These are phyloP conservation scores for Suillus lakei DNA, from an alignment of 768 basidiomycete genomes.

Conservation along the genomic window DNA sequence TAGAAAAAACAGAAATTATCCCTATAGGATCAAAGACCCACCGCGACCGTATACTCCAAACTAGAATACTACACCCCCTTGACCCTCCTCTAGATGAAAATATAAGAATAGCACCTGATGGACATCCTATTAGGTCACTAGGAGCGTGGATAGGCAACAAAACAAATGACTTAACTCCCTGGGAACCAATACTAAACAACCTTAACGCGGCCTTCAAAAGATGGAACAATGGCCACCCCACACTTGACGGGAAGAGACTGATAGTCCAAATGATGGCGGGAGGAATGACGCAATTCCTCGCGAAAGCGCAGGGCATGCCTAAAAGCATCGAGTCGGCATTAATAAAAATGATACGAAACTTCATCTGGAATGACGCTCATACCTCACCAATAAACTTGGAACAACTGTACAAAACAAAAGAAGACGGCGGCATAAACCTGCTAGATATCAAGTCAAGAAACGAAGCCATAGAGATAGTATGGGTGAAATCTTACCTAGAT, in stretches of 20 bases:
- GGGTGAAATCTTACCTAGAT: not conserved
- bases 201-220: constrained; percentile 11
- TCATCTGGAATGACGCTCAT: constrained; percentile 18
- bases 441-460: constrained; percentile 4
- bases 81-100: not conserved
- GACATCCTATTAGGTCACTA: constrained; percentile 14
- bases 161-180: constrained; percentile 11
- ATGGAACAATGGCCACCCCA: constrained; percentile 22
- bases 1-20: constrained; percentile 25
- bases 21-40: constrained; percentile 7
- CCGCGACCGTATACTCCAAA: not conserved
- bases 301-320: constrained; percentile 37
- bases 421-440: not conserved
- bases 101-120: constrained; percentile 19
- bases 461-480: not conserved
- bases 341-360: constrained; percentile 14
- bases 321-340: constrained; percentile 16
- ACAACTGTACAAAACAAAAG: not conserved
- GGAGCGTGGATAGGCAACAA: constrained; percentile 32
- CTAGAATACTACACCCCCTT: not conserved
- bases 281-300: constrained; percentile 34
- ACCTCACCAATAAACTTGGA: constrained; percentile 2
- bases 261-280: constrained; percentile 25
- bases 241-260: constrained; percentile 13
- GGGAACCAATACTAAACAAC: constrained; percentile 24